Evolutionary conservation across 2,329 filamentous ascomycete genomes (phyloP), one percentile per base, ranked within the genome.

Genomic region (Aureobasidium sp.): DNA sequence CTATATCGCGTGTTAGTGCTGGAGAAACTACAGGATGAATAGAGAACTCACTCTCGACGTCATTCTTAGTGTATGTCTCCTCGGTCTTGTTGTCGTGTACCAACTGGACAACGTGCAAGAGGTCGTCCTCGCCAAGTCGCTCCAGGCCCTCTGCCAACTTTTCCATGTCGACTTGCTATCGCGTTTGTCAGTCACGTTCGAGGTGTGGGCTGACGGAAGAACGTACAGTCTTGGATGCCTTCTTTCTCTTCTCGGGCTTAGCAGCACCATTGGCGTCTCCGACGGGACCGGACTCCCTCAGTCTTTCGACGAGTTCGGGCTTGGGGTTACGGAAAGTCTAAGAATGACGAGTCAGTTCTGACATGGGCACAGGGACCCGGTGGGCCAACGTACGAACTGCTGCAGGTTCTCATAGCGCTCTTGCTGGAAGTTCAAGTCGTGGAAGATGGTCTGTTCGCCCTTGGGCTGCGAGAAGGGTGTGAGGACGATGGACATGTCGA

Each of bases 11-110:
- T 37, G 58, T 44, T 44, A 72, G 69, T 75, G 67, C 5, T 20
- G 5, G 31, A 70, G 71, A 60, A 65, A 20, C n/a, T 5, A 34
- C 15, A 25, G 9, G 0, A 11, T n/a, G 36, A 9, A 29, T 22
- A 9, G 22, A 39, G 14, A 57, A 83, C 88, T 78, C 79, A 96
- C 91, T 89, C 71, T 99, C 94, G 63, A 97, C 85, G 75, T 99
- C 95, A 70, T 97, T 97, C 79, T 96, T 92, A 55, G 93, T 96
- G 77, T 96, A 97, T 1, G 93, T 97, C 66, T 96, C 91, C 6
- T 90, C 85, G 1, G 85, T 87, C 81, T 97, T 97, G 78, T 97
- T 90, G 77, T 99, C 94, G 75, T 97, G 94, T 65, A 99, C 93
- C 84, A 99, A 88, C 78, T 97, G 93, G 64, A 99, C 95, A 27